A percentile compares a stretch with the other conserved stretches of the same genome.
Conservation (phyloP, 345 rosid species). For the Lumnitzera littorea region DNA sequence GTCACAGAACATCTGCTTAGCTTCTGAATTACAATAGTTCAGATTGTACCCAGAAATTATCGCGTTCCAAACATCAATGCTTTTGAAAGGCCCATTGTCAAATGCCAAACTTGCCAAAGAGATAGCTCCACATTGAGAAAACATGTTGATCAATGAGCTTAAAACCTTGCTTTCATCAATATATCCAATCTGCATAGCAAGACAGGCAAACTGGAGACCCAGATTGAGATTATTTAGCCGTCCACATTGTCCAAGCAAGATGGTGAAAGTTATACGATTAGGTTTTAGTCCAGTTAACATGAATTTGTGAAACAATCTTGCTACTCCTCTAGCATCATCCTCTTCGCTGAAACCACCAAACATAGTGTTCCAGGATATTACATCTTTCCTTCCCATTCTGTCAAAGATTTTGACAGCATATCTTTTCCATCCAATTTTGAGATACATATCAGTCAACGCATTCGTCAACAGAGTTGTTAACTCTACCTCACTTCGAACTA, state of each 20-base stretch:
- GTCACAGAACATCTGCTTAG: slow-evolving; percentile 14
- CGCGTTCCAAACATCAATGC: slow-evolving; percentile 23
- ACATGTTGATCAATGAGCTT: slow-evolving; percentile 26
- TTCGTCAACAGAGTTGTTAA: slow-evolving; percentile 17
- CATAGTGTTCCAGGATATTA: slow-evolving; percentile 32
- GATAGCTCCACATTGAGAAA: slow-evolving; percentile 22
- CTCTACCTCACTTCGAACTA: slow-evolving; percentile 12
- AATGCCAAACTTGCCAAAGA: slow-evolving; percentile 19
- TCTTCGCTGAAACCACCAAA: slow-evolving; percentile 16
- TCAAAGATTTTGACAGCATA: slow-evolving; percentile 21
- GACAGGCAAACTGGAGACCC: slow-evolving; percentile 30
- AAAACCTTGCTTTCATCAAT: slow-evolving; percentile 12
- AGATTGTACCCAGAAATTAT: slow-evolving; percentile 26
- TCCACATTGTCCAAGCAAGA: slow-evolving; percentile 28
- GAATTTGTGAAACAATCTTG: slow-evolving; percentile 18
- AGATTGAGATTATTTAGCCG: slow-evolving; percentile 14
- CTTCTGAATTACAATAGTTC: slow-evolving; percentile 11
- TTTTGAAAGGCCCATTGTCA: slow-evolving; percentile 8
- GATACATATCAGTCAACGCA: slow-evolving; percentile 35
- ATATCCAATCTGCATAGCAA: slow-evolving; percentile 22
- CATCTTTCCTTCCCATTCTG: slow-evolving; percentile 19
- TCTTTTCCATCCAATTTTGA: slow-evolving; percentile 13
- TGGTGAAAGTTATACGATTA: slow-evolving; percentile 23
- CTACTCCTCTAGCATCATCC: slow-evolving; percentile 13
- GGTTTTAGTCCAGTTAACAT: slow-evolving; percentile 18